phyloP scores from a whole-genome alignment of 106 monocot species.

The Dioscorea zingiberensis region DNA sequence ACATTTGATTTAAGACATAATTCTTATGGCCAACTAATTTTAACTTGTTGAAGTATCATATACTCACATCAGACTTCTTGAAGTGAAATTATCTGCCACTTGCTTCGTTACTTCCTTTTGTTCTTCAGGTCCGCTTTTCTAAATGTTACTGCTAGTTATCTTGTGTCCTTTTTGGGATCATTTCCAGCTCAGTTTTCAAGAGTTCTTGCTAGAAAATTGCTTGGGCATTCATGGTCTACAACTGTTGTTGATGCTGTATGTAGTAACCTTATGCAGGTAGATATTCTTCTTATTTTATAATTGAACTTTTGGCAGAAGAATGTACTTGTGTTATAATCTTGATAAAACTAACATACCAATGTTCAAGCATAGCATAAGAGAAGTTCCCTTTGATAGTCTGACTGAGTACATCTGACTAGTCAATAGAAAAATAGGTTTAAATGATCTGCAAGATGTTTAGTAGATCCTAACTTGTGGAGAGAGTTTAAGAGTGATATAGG shows the following conservation, averaged over 20 bases:
- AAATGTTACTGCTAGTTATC: constrained; percentile 40
- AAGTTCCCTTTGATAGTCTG: too few species aligned
- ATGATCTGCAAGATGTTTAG: too few species aligned
- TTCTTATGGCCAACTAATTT: too few species aligned
- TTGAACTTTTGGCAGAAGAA: neutral
- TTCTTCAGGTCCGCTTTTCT: constrained; percentile 57
- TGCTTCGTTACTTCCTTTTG: neutral
- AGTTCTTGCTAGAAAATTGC: constrained; percentile 37
- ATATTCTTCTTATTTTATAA: neutral
- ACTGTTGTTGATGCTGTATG: constrained; percentile 71
- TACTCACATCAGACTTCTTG: neutral
- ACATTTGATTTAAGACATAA: too few species aligned
- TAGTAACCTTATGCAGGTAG: constrained; percentile 57
- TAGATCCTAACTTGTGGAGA: too few species aligned
- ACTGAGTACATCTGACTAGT: too few species aligned
- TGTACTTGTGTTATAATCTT: too few species aligned
- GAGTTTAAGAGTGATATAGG: too few species aligned
- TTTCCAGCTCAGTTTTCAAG: constrained; percentile 35
- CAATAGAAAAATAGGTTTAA: too few species aligned
- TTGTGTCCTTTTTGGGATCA: constrained; percentile 51
- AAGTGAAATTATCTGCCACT: neutral
- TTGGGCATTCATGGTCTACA: constrained; percentile 70
- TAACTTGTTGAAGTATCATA: neutral
- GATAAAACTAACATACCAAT: too few species aligned
- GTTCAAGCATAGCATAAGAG: too few species aligned